Conservation (phyloP, 2,329 filamentous ascomycete species). For the Hymenoscyphus scutula region DNA sequence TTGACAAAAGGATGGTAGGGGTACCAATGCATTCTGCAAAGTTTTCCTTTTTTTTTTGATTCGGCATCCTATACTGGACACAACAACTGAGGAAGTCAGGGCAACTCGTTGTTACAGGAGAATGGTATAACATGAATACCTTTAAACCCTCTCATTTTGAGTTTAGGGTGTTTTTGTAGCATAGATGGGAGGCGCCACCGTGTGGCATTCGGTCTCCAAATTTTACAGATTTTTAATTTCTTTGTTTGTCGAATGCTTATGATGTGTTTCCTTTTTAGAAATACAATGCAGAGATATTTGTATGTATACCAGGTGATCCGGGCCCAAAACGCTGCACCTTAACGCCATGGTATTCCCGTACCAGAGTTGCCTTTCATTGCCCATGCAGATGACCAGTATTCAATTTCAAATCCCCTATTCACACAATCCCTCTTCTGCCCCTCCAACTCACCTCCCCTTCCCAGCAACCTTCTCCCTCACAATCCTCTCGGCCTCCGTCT, state of each 20-base stretch:
- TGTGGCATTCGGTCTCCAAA: not conserved
- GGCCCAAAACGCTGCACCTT: not conserved
- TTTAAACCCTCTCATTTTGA: conserved; percentile 16
- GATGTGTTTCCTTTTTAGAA: not conserved
- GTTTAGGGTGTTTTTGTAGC: conserved; percentile 21
- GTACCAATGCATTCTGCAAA: conserved; percentile 17
- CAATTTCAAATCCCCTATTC: not conserved
- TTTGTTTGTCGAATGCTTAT: not conserved
- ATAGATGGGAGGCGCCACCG: conserved; percentile 17
- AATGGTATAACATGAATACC: conserved; percentile 10
- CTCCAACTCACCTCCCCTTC: too few species aligned
- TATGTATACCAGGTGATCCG: not conserved
- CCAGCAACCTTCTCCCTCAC: conserved; percentile 22
- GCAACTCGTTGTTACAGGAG: conserved; percentile 4
- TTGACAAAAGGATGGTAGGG: not conserved
- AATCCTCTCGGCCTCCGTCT: conserved; percentile 29
- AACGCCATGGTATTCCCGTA: not conserved
- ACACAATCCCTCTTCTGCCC: too few species aligned
- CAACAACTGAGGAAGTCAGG: not conserved
- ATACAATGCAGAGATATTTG: not conserved
- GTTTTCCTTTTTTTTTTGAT: conserved; percentile 16
- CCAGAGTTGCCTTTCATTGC: not conserved
- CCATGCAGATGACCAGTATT: conserved; percentile 11
- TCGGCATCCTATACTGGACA: conserved; percentile 21
- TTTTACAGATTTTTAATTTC: not conserved